phyloP scores from a whole-genome alignment of 345 rosid genomes.

The Capsella bursapastoris region DNA sequence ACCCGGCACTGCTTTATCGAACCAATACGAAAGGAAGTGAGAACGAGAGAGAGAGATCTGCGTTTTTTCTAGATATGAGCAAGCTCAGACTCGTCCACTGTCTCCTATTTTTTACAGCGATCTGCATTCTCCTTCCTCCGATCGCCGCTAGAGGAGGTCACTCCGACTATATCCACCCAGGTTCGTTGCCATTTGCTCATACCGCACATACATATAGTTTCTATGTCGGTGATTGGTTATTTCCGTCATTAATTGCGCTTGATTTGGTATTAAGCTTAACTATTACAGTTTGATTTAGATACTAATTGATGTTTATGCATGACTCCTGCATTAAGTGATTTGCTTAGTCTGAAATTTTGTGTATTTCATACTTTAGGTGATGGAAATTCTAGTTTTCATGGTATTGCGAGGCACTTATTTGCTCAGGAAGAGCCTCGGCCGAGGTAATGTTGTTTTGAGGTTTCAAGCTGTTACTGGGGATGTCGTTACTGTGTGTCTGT shows the following conservation, averaged over 20 bases:
- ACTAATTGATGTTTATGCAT: slow-evolving; percentile 10
- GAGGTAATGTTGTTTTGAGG: slow-evolving; percentile 46
- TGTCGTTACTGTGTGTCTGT: background rate
- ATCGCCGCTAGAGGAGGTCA: slow-evolving; percentile 55
- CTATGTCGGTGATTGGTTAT: slow-evolving; percentile 1
- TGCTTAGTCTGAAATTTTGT: slow-evolving; percentile 9
- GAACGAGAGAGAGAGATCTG: slow-evolving; percentile 10
- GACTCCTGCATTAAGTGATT: background rate
- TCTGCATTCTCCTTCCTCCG: slow-evolving; percentile 35
- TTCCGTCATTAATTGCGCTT: slow-evolving; percentile 21
- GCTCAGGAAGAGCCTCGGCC: slow-evolving; percentile 42
- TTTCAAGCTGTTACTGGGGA: slow-evolving; percentile 3
- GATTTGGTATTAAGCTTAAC: background rate
- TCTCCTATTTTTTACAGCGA: slow-evolving; percentile 34
- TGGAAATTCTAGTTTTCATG: slow-evolving; percentile 43
- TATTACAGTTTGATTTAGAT: background rate
- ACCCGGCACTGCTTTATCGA: slow-evolving; percentile 8
- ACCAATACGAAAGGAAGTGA: slow-evolving; percentile 23
- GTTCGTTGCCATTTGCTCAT: slow-evolving; percentile 27
- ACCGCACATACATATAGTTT: background rate
- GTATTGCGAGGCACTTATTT: slow-evolving; percentile 52
- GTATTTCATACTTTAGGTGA: slow-evolving; percentile 34
- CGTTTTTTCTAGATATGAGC: slow-evolving; percentile 20
- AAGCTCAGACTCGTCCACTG: slow-evolving; percentile 16
- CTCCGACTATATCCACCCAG: slow-evolving; percentile 46